A percentile compares a stretch with the other conserved stretches of the same genome.
phyloP scores from a whole-genome alignment of 2,329 filamentous ascomycete species.

The Alternaria arborescens region DNA sequence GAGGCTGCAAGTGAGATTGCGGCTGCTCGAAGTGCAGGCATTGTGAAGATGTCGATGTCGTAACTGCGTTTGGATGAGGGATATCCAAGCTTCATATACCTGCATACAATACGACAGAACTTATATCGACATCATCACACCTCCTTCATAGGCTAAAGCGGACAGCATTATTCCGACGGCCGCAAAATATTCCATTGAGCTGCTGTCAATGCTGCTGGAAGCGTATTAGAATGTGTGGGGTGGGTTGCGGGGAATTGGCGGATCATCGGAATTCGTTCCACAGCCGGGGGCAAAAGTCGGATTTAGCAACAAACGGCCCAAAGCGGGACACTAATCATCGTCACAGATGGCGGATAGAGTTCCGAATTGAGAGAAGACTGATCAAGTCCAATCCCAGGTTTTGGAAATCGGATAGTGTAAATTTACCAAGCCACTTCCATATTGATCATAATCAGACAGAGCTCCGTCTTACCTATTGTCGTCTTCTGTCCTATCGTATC shows the following conservation, averaged over 20 bases:
- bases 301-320: not conserved
- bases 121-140: not conserved
- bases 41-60: not conserved
- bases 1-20: slow-evolving; percentile 2
- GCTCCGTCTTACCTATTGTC: no score
- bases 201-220: not conserved
- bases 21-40: slow-evolving; percentile 3
- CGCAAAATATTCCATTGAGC: slow-evolving; percentile 7
- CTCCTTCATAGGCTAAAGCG: not conserved
- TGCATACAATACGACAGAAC: not conserved
- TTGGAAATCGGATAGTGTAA: not conserved
- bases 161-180: slow-evolving; percentile 10
- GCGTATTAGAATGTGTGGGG: slow-evolving; percentile 5
- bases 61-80: not conserved
- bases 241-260: slow-evolving; percentile 8
- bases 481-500: not conserved
- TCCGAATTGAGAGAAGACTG: not conserved
- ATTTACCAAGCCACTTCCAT: not conserved
- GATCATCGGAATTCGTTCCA: slow-evolving; percentile 6
- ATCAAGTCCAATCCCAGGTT: not conserved
- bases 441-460: not conserved
- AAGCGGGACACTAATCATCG: not conserved
- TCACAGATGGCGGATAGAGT: not conserved
- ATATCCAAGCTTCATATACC: slow-evolving; percentile 3
- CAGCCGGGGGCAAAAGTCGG: not conserved